Conservation (phyloP, 306 rosid species). For the Vicia sativa region DNA sequence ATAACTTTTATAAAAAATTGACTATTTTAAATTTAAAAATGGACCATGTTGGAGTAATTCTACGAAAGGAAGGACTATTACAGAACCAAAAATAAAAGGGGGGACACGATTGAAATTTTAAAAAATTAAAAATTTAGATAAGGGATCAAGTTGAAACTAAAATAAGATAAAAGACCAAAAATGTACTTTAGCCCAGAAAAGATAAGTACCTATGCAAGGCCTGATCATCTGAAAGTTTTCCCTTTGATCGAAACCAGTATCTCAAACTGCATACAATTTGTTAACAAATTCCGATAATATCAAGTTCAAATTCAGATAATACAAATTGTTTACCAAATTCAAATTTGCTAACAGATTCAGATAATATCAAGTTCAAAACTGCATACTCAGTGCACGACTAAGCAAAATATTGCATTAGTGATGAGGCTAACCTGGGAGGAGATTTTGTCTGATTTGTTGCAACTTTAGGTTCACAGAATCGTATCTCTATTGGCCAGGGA, state of each 20-base stretch:
- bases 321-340: too few relatives aligned
- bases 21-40: not conserved
- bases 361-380: slow-evolving; percentile 21
- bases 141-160: not conserved
- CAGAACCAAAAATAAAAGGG: not conserved
- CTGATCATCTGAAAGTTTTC: slow-evolving; percentile 88
- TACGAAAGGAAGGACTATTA: not conserved
- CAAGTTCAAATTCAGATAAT: slow-evolving; percentile 15
- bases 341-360: slow-evolving; percentile 36
- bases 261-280: slow-evolving; percentile 65
- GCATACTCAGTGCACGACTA: slow-evolving; percentile 15
- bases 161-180: not conserved
- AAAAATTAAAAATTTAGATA: not conserved
- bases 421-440: slow-evolving; percentile 74
- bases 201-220: slow-evolving; percentile 86
- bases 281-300: slow-evolving; percentile 29
- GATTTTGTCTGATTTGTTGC: slow-evolving; percentile 76
- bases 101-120: not conserved
- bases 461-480: slow-evolving; percentile 72
- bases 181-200: not conserved
- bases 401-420: slow-evolving; percentile 32
- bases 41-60: not conserved
- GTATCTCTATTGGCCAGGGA: slow-evolving; percentile 97
- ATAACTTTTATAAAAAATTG: not conserved
- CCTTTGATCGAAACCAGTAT: slow-evolving; percentile 92